phyloP scores from a whole-genome alignment of 2,329 filamentous ascomycete species.

The Westerdykella aurantiaca region DNA sequence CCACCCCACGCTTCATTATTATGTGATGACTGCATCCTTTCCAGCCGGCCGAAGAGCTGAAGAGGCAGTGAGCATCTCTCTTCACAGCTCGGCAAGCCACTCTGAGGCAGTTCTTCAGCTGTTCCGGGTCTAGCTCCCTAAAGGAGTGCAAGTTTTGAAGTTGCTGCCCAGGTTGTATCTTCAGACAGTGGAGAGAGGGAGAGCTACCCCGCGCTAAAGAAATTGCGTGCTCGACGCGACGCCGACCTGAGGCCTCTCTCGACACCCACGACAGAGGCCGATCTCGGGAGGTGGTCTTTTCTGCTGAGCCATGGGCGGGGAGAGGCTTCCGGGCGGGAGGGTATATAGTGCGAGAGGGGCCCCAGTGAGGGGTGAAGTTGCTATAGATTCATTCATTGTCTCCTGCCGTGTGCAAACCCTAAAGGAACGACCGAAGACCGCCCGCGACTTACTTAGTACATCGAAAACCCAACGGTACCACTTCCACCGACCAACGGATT shows the following conservation, averaged over 20 bases:
- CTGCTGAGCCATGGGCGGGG: conserved; percentile 1
- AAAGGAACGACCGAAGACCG: conserved; percentile 1
- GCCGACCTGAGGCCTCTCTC: neutral
- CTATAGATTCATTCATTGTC: conserved; percentile 4
- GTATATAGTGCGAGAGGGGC: conserved; percentile 7
- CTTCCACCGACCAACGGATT: neutral
- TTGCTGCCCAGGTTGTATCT: too few relatives aligned
- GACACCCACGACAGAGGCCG: neutral
- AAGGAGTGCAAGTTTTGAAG: too few relatives aligned
- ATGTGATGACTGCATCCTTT: too few relatives aligned
- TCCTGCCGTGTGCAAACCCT: conserved; percentile 4
- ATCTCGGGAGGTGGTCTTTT: neutral
- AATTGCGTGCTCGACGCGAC: conserved; percentile 9
- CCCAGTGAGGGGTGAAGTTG: conserved; percentile 12
- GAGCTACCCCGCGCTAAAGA: neutral
- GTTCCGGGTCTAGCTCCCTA: too few relatives aligned
- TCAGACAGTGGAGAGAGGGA: too few relatives aligned
- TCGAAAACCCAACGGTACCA: neutral
- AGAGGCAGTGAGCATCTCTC: too few relatives aligned
- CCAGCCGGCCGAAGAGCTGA: too few relatives aligned
- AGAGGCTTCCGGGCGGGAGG: neutral
- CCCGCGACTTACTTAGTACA: conserved; percentile 4
- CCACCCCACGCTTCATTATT: too few relatives aligned
- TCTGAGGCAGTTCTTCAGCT: too few relatives aligned
- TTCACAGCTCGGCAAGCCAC: too few relatives aligned